Percentiles rank a stretch among this genome's conserved stretches.
Evolutionary conservation across 441 rosid genomes (phyloP).

Genomic region (Sinapis alba): DNA sequence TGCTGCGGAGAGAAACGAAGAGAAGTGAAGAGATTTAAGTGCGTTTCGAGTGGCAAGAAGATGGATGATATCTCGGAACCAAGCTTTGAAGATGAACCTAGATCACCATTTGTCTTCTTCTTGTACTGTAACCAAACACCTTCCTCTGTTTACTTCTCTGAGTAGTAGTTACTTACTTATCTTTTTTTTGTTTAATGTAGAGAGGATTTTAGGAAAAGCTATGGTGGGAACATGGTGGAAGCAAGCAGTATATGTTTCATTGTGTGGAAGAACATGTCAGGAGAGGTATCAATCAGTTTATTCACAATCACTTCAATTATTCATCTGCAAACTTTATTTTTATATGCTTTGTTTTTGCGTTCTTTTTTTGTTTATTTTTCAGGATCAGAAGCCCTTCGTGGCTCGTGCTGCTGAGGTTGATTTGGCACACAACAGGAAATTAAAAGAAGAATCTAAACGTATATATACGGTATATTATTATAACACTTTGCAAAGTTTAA

Average conservation of each 20-base stretch:
- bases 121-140: constrained; percentile 47
- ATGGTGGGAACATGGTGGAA: constrained; percentile 35
- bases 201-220: constrained; percentile 47
- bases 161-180: not conserved
- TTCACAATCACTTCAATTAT: not conserved
- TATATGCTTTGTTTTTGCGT: not conserved
- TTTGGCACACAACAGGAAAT: constrained; percentile 36
- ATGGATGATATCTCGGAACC: constrained; percentile 27
- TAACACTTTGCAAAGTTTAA: constrained; percentile 13
- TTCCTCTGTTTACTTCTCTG: constrained; percentile 8
- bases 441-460: constrained; percentile 46
- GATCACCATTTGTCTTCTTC: constrained; percentile 79
- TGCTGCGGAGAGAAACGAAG: constrained; percentile 46
- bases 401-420: constrained; percentile 45
- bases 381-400: constrained; percentile 60
- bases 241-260: constrained; percentile 53
- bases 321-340: not conserved
- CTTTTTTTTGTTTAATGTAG: constrained; percentile 29
- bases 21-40: constrained; percentile 68
- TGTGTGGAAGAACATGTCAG: constrained; percentile 64
- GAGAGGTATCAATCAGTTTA: constrained; percentile 49
- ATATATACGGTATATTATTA: constrained; percentile 51
- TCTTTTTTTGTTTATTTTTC: not conserved
- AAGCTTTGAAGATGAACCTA: constrained; percentile 48
- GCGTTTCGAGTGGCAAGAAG: constrained; percentile 33